Conservation (phyloP, 805 yeast genomes). For the Ascoidea tarda region DNA sequence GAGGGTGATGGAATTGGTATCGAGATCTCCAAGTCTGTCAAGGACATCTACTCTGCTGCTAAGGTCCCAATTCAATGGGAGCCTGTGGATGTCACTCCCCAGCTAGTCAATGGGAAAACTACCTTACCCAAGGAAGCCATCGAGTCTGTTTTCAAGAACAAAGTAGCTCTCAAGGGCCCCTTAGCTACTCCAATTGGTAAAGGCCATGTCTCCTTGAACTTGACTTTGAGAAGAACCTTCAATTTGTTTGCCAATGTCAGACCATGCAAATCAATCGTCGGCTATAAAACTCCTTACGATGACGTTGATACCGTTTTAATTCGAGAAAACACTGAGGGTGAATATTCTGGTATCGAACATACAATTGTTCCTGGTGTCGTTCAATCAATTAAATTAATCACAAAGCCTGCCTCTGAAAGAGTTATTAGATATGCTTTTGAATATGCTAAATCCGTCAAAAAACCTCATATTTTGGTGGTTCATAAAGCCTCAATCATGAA, state of each 20-base stretch:
- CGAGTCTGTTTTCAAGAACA: constrained; percentile 81
- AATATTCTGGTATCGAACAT: constrained; percentile 98
- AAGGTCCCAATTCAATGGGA: constrained; percentile 96
- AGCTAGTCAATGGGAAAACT: constrained; percentile 82
- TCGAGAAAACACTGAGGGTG: constrained; percentile 99
- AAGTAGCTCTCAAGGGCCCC: constrained; percentile 96
- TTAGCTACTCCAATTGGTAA: constrained; percentile 97
- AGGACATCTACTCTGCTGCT: constrained; percentile 87
- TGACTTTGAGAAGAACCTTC: constrained; percentile 95
- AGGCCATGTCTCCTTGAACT: constrained; percentile 95
- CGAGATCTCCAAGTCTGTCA: constrained; percentile 90
- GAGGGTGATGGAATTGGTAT: constrained; percentile 99
- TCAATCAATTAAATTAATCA: constrained; percentile 93
- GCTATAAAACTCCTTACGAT: constrained; percentile 82
- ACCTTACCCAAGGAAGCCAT: constrained; percentile 88
- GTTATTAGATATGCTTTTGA: constrained; percentile 95
- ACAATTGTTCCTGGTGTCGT: constrained; percentile 97
- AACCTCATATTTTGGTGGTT: constrained; percentile 83
- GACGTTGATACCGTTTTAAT: constrained; percentile 83
- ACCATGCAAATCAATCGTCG: constrained; percentile 89
- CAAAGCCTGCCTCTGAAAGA: constrained; percentile 91
- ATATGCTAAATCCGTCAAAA: constrained; percentile 80
- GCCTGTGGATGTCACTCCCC: constrained; percentile 90
- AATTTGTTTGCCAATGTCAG: constrained; percentile 93
- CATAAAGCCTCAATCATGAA: constrained; percentile 99